phyloP scores from a whole-genome alignment of 257 asterid species.

The Perilla frutescens region DNA sequence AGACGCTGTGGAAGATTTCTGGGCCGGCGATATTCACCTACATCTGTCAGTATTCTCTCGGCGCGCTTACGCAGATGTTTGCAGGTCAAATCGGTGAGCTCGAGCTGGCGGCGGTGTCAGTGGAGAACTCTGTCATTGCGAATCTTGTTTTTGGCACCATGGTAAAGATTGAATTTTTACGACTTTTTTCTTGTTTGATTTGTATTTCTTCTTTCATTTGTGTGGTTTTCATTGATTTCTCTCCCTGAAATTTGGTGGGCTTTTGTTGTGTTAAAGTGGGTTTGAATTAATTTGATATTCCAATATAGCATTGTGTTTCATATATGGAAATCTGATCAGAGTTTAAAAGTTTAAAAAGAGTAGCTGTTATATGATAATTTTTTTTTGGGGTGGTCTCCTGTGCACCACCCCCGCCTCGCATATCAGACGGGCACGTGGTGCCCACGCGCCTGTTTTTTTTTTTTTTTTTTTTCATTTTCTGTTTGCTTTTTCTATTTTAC shows the following conservation, averaged over 20 bases:
- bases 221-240: not conserved
- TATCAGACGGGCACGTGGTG: no score
- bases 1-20: slow-evolving; percentile 67
- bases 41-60: slow-evolving; percentile 73
- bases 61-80: slow-evolving; percentile 74
- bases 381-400: no score
- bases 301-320: not conserved
- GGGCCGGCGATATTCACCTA: slow-evolving; percentile 79
- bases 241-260: not conserved
- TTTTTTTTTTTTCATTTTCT: no score
- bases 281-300: not conserved
- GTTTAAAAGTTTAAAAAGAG: no score
- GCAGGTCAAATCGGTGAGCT: slow-evolving; percentile 69
- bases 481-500: no score
- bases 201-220: no score
- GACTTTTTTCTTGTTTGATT: not conserved
- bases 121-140: slow-evolving; percentile 79
- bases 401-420: no score
- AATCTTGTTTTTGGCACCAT: slow-evolving; percentile 76
- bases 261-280: not conserved
- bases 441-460: no score
- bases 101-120: slow-evolving; percentile 82
- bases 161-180: slow-evolving; percentile 46
- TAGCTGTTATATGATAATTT: no score
- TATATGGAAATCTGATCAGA: no score